Percentiles rank a stretch among this genome's conserved stretches.
These are phyloP conservation scores for Phaeophleospora eucalypticola DNA, from an alignment of 2,329 filamentous ascomycete species.

Conservation along the genomic window DNA sequence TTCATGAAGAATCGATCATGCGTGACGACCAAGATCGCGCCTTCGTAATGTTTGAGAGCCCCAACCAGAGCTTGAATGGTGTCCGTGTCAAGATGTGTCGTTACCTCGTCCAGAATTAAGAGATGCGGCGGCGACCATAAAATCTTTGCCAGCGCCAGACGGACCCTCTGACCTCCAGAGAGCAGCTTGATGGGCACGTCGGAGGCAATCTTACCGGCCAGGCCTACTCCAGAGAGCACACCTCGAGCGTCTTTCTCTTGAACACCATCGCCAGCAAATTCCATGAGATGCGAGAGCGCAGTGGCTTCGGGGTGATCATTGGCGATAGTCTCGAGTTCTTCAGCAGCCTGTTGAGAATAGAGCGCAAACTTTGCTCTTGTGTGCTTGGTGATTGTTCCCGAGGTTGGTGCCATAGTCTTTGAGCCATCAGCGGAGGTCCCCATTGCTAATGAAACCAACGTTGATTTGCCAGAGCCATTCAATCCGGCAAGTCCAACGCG, in stretches of 20 bases:
- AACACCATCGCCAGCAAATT: conserved; percentile 49
- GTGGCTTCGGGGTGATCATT: conserved; percentile 53
- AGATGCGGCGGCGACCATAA: conserved; percentile 66
- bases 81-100: conserved; percentile 79
- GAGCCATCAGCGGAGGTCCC: conserved; percentile 36
- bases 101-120: conserved; percentile 74
- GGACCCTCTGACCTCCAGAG: conserved; percentile 70
- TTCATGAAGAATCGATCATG: conserved; percentile 81
- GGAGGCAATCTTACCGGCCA: conserved; percentile 66
- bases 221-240: conserved; percentile 63
- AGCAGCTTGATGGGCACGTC: conserved; percentile 70
- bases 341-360: conserved; percentile 76
- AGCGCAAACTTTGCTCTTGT: conserved; percentile 67
- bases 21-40: conserved; percentile 71
- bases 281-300: conserved; percentile 59
- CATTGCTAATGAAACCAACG: conserved; percentile 68
- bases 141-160: conserved; percentile 64
- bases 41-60: conserved; percentile 64
- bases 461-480: conserved; percentile 80
- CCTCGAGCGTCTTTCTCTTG: conserved; percentile 65
- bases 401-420: conserved; percentile 48
- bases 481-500: conserved; percentile 71
- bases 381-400: conserved; percentile 62
- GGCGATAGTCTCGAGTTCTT: conserved; percentile 59
- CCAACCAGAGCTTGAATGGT: conserved; percentile 68